These are phyloP conservation scores for Salix koriyanagi DNA, from an alignment of 345 rosid species.

Conservation along the genomic window DNA sequence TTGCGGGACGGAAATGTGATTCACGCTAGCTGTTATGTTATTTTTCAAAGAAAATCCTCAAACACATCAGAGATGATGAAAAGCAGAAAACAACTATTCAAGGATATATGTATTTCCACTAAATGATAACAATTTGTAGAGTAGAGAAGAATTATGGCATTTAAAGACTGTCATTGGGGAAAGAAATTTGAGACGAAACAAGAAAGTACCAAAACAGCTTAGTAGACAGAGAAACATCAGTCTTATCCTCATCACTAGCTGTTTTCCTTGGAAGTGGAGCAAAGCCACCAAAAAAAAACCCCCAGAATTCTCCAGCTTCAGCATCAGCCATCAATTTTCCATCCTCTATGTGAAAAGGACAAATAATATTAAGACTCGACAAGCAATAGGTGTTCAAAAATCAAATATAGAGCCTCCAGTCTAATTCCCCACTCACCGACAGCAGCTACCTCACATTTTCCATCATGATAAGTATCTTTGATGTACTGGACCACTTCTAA, in stretches of 20 bases:
- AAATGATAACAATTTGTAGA: background rate
- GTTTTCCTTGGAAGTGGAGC: conserved; percentile 96
- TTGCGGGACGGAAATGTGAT: background rate
- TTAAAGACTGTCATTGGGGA: background rate
- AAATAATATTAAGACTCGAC: conserved; percentile 15
- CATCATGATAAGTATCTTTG: conserved; percentile 92
- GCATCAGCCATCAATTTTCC: conserved; percentile 99
- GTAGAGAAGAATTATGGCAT: background rate
- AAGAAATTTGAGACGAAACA: conserved; percentile 12
- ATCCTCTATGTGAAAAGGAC: conserved; percentile 55
- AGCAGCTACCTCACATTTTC: conserved; percentile 89
- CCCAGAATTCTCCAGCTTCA: conserved; percentile 98
- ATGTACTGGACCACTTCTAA: conserved; percentile 96
- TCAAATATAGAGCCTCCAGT: conserved; percentile 7
- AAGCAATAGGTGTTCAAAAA: background rate
- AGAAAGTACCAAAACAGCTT: conserved; percentile 60
- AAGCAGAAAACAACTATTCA: background rate
- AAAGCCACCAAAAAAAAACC: conserved; percentile 92
- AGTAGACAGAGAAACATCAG: conserved; percentile 37
- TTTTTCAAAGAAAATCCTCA: background rate
- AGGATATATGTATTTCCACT: background rate
- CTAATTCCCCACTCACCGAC: conserved; percentile 59
- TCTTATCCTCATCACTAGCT: conserved; percentile 46
- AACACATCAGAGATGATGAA: background rate
- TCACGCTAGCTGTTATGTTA: background rate